phyloP scores from a whole-genome alignment of 345 rosid genomes.

The Arabidopsis arenosa region DNA sequence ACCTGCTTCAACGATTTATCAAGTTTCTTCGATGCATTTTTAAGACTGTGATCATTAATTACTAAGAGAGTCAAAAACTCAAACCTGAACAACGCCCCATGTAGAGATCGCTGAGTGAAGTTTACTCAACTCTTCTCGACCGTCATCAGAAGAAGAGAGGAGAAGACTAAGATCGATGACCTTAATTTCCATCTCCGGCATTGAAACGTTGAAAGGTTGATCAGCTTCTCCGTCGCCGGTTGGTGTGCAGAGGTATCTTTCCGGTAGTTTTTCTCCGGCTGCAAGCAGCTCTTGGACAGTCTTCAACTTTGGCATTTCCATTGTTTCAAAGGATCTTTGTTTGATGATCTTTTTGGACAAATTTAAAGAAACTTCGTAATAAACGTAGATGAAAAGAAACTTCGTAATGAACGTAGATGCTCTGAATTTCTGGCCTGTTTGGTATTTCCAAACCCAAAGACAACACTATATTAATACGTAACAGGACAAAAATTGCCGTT shows the following conservation, averaged over 20 bases:
- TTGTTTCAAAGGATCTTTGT: neutral
- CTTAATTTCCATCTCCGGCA: conserved; percentile 52
- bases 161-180: conserved; percentile 61
- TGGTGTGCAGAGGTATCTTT: conserved; percentile 49
- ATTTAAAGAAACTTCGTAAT: neutral
- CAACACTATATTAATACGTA: too few species aligned
- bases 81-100: conserved; percentile 82
- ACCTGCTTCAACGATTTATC: conserved; percentile 45
- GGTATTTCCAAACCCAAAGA: too few species aligned
- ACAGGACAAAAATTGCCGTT: too few species aligned
- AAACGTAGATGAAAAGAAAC: neutral
- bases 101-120: conserved; percentile 58
- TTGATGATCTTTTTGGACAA: neutral
- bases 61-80: neutral
- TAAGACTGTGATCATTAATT: neutral
- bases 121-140: conserved; percentile 51
- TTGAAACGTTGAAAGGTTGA: conserved; percentile 30
- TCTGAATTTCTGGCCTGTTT: too few species aligned
- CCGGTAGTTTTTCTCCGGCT: conserved; percentile 47
- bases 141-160: conserved; percentile 48
- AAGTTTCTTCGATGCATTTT: neutral
- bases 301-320: conserved; percentile 42
- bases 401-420: too few species aligned
- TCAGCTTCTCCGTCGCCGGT: conserved; percentile 20
- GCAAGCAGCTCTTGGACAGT: conserved; percentile 55